These are phyloP conservation scores for Aspergillus avenaceus DNA, from an alignment of 495 filamentous ascomycete species.

Conservation along the genomic window DNA sequence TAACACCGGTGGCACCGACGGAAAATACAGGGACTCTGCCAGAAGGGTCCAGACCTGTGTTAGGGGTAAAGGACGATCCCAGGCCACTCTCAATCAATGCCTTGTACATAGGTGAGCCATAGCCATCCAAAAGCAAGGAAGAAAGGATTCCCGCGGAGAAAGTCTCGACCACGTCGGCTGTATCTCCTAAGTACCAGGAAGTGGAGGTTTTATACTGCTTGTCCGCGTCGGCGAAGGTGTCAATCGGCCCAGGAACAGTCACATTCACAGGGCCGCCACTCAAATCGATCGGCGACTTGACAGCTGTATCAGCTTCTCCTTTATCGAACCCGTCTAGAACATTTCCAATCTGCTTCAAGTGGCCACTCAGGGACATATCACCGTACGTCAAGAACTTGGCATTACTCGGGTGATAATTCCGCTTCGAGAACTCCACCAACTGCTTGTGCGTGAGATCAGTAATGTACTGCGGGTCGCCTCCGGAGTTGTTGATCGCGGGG, in stretches of 20 bases:
- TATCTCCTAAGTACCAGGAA: conserved; percentile 86
- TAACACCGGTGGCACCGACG: conserved; percentile 81
- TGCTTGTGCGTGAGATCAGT: conserved; percentile 89
- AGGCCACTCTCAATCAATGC: conserved; percentile 87
- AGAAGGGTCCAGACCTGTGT: conserved; percentile 82
- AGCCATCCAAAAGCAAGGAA: conserved; percentile 82
- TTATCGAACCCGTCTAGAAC: conserved; percentile 67
- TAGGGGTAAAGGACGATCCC: conserved; percentile 89
- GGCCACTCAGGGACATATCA: conserved; percentile 78
- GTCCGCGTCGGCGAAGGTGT: conserved; percentile 78
- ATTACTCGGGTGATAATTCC: conserved; percentile 96
- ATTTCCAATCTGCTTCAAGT: conserved; percentile 70
- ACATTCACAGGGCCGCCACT: conserved; percentile 60
- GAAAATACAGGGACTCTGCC: conserved; percentile 79
- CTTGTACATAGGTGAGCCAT: conserved; percentile 89
- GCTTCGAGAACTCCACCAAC: conserved; percentile 76
- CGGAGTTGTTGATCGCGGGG: conserved; percentile 90
- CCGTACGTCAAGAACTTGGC: conserved; percentile 94
- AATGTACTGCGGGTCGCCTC: conserved; percentile 92
- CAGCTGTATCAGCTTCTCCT: conserved; percentile 62
- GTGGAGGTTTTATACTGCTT: conserved; percentile 90
- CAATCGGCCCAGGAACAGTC: conserved; percentile 75
- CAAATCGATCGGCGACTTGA: conserved; percentile 74
- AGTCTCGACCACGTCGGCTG: conserved; percentile 74
- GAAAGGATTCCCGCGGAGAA: conserved; percentile 81